Evolutionary conservation across 2,329 filamentous ascomycete genomes (phyloP).

Genomic region (Sordariomycetes sp.): DNA sequence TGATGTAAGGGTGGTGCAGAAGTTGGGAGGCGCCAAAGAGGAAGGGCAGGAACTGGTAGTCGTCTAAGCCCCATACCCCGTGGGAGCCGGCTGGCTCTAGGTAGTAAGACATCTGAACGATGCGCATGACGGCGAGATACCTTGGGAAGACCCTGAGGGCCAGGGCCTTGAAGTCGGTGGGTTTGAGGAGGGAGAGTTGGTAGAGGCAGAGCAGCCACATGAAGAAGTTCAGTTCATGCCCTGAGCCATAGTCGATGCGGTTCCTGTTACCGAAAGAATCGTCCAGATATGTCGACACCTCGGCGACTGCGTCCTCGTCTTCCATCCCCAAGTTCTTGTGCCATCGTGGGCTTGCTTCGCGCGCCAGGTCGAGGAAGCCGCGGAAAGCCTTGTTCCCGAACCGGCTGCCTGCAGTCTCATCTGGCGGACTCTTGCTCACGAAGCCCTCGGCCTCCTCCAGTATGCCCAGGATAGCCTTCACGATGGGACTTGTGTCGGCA

Average conservation of each 20-base stretch:
- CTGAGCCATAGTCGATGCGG: constrained; percentile 92
- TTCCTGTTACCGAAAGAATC: constrained; percentile 79
- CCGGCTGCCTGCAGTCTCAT: constrained; percentile 79
- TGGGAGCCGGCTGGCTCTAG: constrained; percentile 94
- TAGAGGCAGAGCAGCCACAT: constrained; percentile 95
- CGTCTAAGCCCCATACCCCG: constrained; percentile 94
- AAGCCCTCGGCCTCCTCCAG: constrained; percentile 61
- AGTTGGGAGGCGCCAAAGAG: constrained; percentile 90
- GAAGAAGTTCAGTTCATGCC: constrained; percentile 94
- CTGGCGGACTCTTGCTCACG: constrained; percentile 62
- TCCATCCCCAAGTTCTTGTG: constrained; percentile 50
- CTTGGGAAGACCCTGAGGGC: constrained; percentile 70
- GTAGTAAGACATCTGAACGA: constrained; percentile 86
- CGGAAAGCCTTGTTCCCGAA: constrained; percentile 95
- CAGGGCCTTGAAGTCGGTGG: constrained; percentile 60
- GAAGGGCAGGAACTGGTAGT: constrained; percentile 95
- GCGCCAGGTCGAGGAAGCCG: constrained; percentile 64
- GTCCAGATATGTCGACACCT: constrained; percentile 71
- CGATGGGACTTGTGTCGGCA: constrained; percentile 47
- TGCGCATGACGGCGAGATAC: constrained; percentile 81
- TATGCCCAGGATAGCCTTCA: constrained; percentile 58
- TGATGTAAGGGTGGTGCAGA: constrained; percentile 74
- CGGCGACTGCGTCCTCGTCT: constrained; percentile 46
- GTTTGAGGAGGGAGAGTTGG: constrained; percentile 55
- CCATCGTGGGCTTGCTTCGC: constrained; percentile 49